phyloP scores from a whole-genome alignment of 768 basidiomycete genomes.

The Serendipita sp. region DNA sequence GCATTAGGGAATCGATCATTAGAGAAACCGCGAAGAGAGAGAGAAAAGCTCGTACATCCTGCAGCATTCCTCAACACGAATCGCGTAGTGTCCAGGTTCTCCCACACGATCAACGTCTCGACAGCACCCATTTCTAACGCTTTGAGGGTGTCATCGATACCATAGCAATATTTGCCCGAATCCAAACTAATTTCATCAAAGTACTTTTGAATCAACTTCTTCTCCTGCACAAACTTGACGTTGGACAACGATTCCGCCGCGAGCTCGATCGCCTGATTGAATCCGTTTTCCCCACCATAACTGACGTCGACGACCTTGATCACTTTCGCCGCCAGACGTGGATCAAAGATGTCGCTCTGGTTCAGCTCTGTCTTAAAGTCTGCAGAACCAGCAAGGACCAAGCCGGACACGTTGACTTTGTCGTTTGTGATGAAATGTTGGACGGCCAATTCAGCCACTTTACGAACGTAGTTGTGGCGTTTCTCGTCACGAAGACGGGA shows the following conservation, averaged over 20 bases:
- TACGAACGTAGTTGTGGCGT: slow-evolving; percentile 98
- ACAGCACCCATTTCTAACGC: slow-evolving; percentile 91
- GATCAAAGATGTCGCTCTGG: slow-evolving; percentile 93
- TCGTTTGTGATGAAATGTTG: slow-evolving; percentile 97
- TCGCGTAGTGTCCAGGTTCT: slow-evolving; percentile 84
- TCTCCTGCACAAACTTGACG: slow-evolving; percentile 99
- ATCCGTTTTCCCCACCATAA: slow-evolving; percentile 97
- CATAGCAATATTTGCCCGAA: slow-evolving; percentile 91
- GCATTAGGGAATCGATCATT: not conserved
- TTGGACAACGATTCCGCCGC: slow-evolving; percentile 91
- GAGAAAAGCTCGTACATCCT: slow-evolving; percentile 36
- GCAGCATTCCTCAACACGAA: slow-evolving; percentile 84
- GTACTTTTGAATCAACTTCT: slow-evolving; percentile 91
- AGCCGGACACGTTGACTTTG: slow-evolving; percentile 93
- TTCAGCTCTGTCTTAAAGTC: slow-evolving; percentile 98
- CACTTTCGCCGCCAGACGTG: slow-evolving; percentile 69
- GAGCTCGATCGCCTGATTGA: slow-evolving; percentile 98
- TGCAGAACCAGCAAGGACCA: slow-evolving; percentile 91
- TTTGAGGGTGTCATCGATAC: slow-evolving; percentile 92
- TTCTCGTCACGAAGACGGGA: slow-evolving; percentile 98
- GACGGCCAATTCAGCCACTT: slow-evolving; percentile 92
- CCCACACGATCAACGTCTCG: slow-evolving; percentile 97
- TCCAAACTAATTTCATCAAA: slow-evolving; percentile 99
- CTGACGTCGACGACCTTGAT: slow-evolving; percentile 98
- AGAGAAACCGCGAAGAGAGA: not conserved